Base-by-base conservation (phyloP, 805 yeast species). In the Lachancea quebecensis region DNA sequence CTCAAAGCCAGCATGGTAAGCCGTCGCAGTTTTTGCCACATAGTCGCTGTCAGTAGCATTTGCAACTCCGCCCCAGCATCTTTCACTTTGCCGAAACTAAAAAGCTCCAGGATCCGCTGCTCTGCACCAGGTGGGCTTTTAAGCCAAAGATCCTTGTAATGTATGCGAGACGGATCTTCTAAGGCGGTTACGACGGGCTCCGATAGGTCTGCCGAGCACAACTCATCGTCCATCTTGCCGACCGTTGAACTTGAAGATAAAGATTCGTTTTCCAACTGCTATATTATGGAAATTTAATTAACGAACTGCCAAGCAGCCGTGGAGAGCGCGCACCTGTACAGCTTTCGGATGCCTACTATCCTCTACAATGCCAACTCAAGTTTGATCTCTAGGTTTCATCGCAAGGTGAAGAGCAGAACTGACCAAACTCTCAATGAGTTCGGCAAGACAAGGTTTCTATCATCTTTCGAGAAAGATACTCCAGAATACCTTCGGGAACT, bases 331-430 rank as follows among this genome's bases (percentile, higher is more conserved):
- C 14, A 29, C 31, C 18, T 12, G 17, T 29, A 28, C 38, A 25
- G 9, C 27, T 17, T 11, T n/a, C 14, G 16, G 28, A 58, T 57
- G 61, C 47, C 58, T 2, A 44, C 50, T 5, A 60, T 63, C 15
- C 48, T 57, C 10, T 63, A 63, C 44, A 61, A 59, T 41, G 55
- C 64, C 10, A 63, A 54, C 37, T 60, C 66, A 10, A 55, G 51
- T 15, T 45, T 59, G 11, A 52, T 62, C 11, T 57, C 61, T 9
- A 55, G 52, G 39, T 58, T 51, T 21, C 66, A 60, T 44, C 50
- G 56, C 37, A 51, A 56, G 37, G 36, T 37, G 38, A 49, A 44
- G 42, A 43, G 41, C 25, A 33, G 42, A 42, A 21, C 35, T 16
- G 38, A 42, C 9, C 36, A n/a, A n/a, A 30, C 32, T 2, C 33